Base-by-base conservation (phyloP, 176 grass and related monocot genomes). In the Eragrostis curvula region DNA sequence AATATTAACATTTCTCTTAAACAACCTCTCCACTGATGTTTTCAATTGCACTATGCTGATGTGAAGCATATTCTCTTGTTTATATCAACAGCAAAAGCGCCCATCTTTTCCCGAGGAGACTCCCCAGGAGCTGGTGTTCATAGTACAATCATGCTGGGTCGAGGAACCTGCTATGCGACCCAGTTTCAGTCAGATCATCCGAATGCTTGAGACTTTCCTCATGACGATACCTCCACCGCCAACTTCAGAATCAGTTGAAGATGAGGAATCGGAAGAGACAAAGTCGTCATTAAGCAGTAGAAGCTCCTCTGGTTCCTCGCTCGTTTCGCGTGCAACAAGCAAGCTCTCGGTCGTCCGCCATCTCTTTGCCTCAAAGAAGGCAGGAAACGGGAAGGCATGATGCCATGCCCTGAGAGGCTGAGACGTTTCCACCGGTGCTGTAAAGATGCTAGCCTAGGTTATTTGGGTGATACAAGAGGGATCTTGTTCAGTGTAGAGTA, bases 311-410 rank as follows among this genome's bases (percentile, higher is more conserved):
- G 90, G 91, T 5, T 88, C 93, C 13, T 88, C 96, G 21, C 84
- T 94, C 63, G 85, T 92, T 74, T 80, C 93, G 11, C 91, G 93
- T 0, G 85, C 90, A 3, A 91, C 81, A 63, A 94, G 97, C 82
- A 99, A 99, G 87, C 85, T 94, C 66, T 93, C 89, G 12, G 92
- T 99, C 71, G 88, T 99, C 79, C 91, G 97, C 65, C 97, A 99
- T 80, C 97, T 99, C 70, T 93, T 99, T 8, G 90, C 93, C 69
- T 92, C 89, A 66, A 99, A 95, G 85, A 99, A 89, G 81, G 62
- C 88, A 66, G 71, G 89, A 56, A 92, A 95, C 87, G 82, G 84
- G 74, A 92, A 66, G 85, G 60, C 89, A 79, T 95, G 85, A 87
- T 87, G 42, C 30, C 74, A 82, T 86, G 57, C 46, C 84, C 79